Percentiles rank a stretch among this genome's conserved stretches.
Evolutionary conservation across 495 filamentous ascomycete genomes (phyloP).

Genomic region (Penicillium flavigenum): DNA sequence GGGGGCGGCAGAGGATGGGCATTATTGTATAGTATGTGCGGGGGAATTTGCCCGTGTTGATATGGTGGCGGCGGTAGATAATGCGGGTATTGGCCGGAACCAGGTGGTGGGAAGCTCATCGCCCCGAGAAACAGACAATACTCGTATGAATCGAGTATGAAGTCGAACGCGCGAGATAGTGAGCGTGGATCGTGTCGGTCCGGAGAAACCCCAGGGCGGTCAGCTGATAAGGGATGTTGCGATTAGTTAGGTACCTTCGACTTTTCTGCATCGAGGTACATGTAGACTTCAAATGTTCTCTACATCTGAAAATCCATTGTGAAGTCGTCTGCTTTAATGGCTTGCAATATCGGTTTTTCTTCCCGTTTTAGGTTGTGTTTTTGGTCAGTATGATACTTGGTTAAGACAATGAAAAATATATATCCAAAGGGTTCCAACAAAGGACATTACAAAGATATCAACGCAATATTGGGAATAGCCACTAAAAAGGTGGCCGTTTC

Average conservation of each 20-base stretch:
- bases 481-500: not conserved
- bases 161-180: slow-evolving; percentile 16
- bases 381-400: not conserved
- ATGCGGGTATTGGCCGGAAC: slow-evolving; percentile 44
- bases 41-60: slow-evolving; percentile 34
- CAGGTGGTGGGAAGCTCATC: slow-evolving; percentile 52
- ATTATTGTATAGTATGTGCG: slow-evolving; percentile 46
- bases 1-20: slow-evolving; percentile 33
- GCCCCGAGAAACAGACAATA: slow-evolving; percentile 35
- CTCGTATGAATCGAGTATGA: slow-evolving; percentile 24
- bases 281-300: not conserved
- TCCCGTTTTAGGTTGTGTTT: not conserved
- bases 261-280: not conserved
- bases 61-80: slow-evolving; percentile 39
- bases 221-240: slow-evolving; percentile 24
- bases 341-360: not conserved
- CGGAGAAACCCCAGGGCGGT: slow-evolving; percentile 39
- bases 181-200: slow-evolving; percentile 33
- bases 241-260: slow-evolving; percentile 16
- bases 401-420: not conserved
- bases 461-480: not conserved
- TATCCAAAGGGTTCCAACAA: not conserved
- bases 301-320: not conserved
- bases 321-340: not conserved
- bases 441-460: not conserved